Evolutionary conservation across 106 monocot species (phyloP).

Genomic region (Dendrobium catenatum): DNA sequence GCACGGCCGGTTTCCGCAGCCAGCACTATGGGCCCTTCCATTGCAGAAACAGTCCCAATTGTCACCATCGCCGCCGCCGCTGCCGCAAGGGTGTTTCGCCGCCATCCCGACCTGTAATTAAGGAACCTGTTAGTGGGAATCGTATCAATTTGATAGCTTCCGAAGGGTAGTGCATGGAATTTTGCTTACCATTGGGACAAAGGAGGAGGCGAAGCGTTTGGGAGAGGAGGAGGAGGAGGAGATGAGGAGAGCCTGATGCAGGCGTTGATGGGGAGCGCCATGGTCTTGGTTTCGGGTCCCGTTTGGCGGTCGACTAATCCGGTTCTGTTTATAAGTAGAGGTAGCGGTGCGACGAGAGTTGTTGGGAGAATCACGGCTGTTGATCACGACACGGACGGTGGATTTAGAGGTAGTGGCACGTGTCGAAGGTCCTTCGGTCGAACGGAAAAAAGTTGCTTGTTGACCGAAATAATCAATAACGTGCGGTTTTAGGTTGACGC

Average conservation of each 20-base stretch:
- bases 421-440: too few species aligned
- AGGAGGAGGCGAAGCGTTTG: neutral
- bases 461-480: neutral
- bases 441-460: neutral
- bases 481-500: neutral
- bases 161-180: too few species aligned
- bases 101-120: too few species aligned
- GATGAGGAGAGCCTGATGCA: slow-evolving; percentile 17
- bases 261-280: slow-evolving; percentile 22
- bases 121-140: too few species aligned
- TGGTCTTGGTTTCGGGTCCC: neutral
- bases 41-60: neutral
- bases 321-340: neutral
- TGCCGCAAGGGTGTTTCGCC: too few species aligned
- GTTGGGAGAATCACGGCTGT: neutral
- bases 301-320: neutral
- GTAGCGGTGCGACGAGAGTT: neutral
- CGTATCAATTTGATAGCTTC: too few species aligned
- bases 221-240: neutral
- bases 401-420: neutral
- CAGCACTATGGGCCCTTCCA: too few species aligned
- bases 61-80: neutral
- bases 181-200: neutral
- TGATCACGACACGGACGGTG: slow-evolving; percentile 5
- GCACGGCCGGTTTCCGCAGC: neutral